Base-by-base conservation (phyloP, 1,284 basidiomycete genomes). In the Leccinum subspadiceum region DNA sequence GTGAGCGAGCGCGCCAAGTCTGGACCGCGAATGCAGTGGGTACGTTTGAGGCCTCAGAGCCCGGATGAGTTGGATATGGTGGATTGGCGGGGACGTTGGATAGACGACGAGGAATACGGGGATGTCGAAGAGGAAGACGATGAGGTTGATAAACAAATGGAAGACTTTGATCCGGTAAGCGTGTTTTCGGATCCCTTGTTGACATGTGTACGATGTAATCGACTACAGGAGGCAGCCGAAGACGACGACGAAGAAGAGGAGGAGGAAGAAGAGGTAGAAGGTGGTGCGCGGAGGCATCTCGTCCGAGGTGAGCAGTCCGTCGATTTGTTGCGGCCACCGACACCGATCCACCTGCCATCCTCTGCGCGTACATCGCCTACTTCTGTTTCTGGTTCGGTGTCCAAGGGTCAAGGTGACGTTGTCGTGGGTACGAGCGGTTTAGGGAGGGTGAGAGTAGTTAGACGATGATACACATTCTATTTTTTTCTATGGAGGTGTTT, bases 1-100 rank as follows among this genome's bases (percentile, higher is more conserved):
- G 90, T 93, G 51, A 93, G 87, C 73, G 90, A 93, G 71, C 80
- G 86, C 54, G 89, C 90, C 9, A 92, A 94, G 74, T 92, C 86
- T 66, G 97, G 97, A 1, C 96, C 97, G 12, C 82, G 97, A 62
- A 98, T 99, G 96, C 89, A 90, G 67, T 99, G 96, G 96, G 77
- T 98, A 76, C 81, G 96, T 51, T 76, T 94, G 73, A 79, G 96
- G 60, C 96, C 96, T 15, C 87, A 90, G 69, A 84, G 80, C 56
- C 81, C 88, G 10, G 84, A 87, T 60, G 93, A 96, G 70, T 76
- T 98, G 65, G 92, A 96, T 66, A 78, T 83, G 67, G 93, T 96
- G 20, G 94, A 96, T 75, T 91, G 86, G 85, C 81, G 89, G 64
- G 93, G 94, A 9, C 78, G 90, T 57, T 96, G 92, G 92, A 86